Conservation (phyloP, 2,329 filamentous ascomycete genomes). For the Tolypocladium sp. region DNA sequence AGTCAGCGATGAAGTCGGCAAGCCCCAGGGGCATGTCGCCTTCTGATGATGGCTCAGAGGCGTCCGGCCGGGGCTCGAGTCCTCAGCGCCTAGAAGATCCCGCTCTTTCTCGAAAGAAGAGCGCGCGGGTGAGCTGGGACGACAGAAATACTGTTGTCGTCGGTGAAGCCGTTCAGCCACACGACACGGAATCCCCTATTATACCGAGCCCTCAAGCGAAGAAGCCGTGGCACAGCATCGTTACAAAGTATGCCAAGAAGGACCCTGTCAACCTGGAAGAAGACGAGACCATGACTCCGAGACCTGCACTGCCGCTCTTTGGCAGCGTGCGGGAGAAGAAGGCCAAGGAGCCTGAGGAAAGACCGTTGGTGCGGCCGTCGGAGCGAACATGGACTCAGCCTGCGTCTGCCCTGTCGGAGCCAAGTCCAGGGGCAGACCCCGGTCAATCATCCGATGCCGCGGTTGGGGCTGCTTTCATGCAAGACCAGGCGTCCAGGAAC, state of each 20-base stretch:
- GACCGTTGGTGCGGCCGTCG: constrained; percentile 46
- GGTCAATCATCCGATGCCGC: constrained; percentile 51
- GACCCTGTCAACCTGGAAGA: constrained; percentile 41
- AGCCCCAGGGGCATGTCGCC: constrained; percentile 45
- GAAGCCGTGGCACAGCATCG: constrained; percentile 42
- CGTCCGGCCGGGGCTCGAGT: constrained; percentile 20
- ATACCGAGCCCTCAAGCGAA: constrained; percentile 25
- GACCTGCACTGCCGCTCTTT: constrained; percentile 64
- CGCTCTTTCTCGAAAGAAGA: constrained; percentile 46
- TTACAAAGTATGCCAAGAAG: constrained; percentile 40
- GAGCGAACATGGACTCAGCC: constrained; percentile 22
- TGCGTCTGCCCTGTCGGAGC: constrained; percentile 1
- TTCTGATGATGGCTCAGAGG: constrained; percentile 37
- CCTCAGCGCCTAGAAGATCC: constrained; percentile 25
- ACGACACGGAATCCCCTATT: constrained; percentile 29
- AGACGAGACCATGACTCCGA: constrained; percentile 63
- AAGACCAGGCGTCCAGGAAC: constrained; percentile 44
- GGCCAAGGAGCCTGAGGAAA: constrained; percentile 41
- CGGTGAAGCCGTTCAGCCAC: constrained; percentile 32
- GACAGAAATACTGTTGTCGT: constrained; percentile 50
- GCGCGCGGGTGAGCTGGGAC: constrained; percentile 69
- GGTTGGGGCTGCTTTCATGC: constrained; percentile 44
- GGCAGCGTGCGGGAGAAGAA: constrained; percentile 63
- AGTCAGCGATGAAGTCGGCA: constrained; percentile 62
- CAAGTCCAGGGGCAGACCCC: constrained; percentile 7